These are phyloP conservation scores for Jasminum sambac DNA, from an alignment of 257 asterid genomes.

Conservation along the genomic window DNA sequence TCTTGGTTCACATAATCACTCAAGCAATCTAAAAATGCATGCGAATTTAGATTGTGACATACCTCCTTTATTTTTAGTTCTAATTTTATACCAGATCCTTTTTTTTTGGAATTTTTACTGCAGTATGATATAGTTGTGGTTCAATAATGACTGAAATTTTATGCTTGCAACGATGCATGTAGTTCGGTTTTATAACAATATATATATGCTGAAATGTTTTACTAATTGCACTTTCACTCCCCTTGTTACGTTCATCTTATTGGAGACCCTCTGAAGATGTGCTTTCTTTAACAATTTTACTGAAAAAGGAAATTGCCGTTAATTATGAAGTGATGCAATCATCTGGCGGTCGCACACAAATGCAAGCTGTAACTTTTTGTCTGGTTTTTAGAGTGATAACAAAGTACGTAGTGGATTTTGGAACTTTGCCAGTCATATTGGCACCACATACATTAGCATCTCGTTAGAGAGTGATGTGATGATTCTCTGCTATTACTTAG, in stretches of 20 bases:
- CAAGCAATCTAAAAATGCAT: not conserved
- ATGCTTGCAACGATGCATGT: not conserved
- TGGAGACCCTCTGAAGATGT: not conserved
- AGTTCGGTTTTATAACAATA: not conserved
- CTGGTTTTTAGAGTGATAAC: not conserved
- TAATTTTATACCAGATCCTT: no score
- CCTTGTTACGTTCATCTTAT: not conserved
- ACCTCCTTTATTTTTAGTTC: not conserved
- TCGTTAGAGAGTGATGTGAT: conserved; percentile 6
- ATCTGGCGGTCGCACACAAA: not conserved
- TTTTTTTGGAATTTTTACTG: not conserved
- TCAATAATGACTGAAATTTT: not conserved
- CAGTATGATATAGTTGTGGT: not conserved
- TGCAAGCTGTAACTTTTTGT: not conserved
- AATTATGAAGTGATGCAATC: not conserved
- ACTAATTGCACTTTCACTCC: not conserved
- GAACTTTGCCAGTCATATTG: not conserved
- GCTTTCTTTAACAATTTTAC: not conserved
- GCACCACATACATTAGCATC: not conserved
- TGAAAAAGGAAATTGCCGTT: not conserved
- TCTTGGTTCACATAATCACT: not conserved
- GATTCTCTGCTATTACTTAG: conserved; percentile 6
- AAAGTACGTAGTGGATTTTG: conserved; percentile 11
- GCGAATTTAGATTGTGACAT: not conserved
- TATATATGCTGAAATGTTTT: conserved; percentile 1